A percentile compares a stretch with the other conserved stretches of the same genome.
These are phyloP conservation scores for Wickerhamia fluorescens DNA, from an alignment of 805 yeast genomes.

Conservation along the genomic window DNA sequence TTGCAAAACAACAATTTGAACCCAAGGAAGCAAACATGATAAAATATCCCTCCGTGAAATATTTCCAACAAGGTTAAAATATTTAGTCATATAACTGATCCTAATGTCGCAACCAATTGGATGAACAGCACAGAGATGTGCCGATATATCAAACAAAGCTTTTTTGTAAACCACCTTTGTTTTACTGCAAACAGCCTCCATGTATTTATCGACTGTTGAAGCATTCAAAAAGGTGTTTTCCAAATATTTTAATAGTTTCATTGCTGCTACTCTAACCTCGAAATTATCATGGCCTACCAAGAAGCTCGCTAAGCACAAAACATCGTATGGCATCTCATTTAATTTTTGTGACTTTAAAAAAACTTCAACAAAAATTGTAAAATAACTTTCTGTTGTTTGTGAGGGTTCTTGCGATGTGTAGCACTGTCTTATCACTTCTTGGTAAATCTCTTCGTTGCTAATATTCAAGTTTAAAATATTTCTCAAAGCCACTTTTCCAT, in stretches of 20 bases:
- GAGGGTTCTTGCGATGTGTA: slow-evolving; percentile 47
- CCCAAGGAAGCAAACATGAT: slow-evolving; percentile 84
- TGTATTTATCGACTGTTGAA: slow-evolving; percentile 44
- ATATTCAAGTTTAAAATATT: slow-evolving; percentile 60
- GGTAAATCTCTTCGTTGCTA: slow-evolving; percentile 42
- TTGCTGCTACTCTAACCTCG: slow-evolving; percentile 66
- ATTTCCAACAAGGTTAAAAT: slow-evolving; percentile 51
- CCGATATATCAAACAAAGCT: slow-evolving; percentile 73
- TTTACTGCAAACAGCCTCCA: slow-evolving; percentile 64
- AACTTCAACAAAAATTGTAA: slow-evolving; percentile 62
- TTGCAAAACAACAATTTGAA: slow-evolving; percentile 70
- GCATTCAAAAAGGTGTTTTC: slow-evolving; percentile 46
- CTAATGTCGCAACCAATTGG: slow-evolving; percentile 55
- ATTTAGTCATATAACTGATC: slow-evolving; percentile 66
- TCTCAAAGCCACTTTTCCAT: slow-evolving; percentile 66
- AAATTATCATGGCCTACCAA: slow-evolving; percentile 69
- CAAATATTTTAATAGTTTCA: slow-evolving; percentile 57
- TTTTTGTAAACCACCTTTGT: slow-evolving; percentile 83
- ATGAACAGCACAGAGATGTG: slow-evolving; percentile 51
- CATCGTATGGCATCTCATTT: slow-evolving; percentile 49
- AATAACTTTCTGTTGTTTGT: slow-evolving; percentile 59
- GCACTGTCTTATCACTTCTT: slow-evolving; percentile 65
- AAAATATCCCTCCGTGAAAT: slow-evolving; percentile 70
- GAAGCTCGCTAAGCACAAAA: slow-evolving; percentile 68
- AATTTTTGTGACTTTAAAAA: slow-evolving; percentile 43